Percentiles rank a stretch among this genome's conserved stretches.
These are phyloP conservation scores for Arctium lappa DNA, from an alignment of 129 eudicot genomes.

Conservation along the genomic window DNA sequence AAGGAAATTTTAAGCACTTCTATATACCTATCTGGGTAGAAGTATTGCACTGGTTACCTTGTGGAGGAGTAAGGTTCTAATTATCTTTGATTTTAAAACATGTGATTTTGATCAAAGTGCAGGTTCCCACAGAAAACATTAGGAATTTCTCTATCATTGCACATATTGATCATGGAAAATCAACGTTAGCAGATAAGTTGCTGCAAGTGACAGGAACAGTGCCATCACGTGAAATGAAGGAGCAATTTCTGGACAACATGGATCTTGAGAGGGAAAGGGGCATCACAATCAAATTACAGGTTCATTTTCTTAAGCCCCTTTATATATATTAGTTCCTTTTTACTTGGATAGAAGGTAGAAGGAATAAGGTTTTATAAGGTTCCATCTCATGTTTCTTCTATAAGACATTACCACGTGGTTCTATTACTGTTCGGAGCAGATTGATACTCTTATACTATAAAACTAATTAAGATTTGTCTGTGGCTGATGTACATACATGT, in stretches of 20 bases:
- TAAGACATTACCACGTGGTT: slow-evolving; percentile 17
- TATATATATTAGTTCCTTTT: not conserved
- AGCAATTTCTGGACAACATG: slow-evolving; percentile 98
- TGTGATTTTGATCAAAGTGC: slow-evolving; percentile 22
- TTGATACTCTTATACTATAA: not conserved
- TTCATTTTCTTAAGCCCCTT: slow-evolving; percentile 18
- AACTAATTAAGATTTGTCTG: not conserved
- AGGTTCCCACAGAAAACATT: slow-evolving; percentile 83
- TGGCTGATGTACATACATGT: slow-evolving; percentile 12
- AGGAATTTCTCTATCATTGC: slow-evolving; percentile 94
- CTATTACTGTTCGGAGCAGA: slow-evolving; percentile 1
- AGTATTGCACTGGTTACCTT: not conserved
- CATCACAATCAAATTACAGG: slow-evolving; percentile 96
- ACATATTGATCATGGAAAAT: slow-evolving; percentile 99
- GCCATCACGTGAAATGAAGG: slow-evolving; percentile 92
- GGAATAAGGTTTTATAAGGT: slow-evolving; percentile 12
- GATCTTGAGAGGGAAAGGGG: slow-evolving; percentile 99
- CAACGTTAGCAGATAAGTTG: slow-evolving; percentile 96
- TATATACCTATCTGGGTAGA: not conserved
- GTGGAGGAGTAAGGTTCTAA: not conserved
- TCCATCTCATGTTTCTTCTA: slow-evolving; percentile 4
- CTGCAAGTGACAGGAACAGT: slow-evolving; percentile 97
- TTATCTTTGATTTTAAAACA: not conserved
- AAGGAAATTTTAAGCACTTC: slow-evolving; percentile 2
- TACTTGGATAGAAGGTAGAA: not conserved